Evolutionary conservation across 495 filamentous ascomycete genomes (phyloP).

Genomic region (Tetracladium setigerum): DNA sequence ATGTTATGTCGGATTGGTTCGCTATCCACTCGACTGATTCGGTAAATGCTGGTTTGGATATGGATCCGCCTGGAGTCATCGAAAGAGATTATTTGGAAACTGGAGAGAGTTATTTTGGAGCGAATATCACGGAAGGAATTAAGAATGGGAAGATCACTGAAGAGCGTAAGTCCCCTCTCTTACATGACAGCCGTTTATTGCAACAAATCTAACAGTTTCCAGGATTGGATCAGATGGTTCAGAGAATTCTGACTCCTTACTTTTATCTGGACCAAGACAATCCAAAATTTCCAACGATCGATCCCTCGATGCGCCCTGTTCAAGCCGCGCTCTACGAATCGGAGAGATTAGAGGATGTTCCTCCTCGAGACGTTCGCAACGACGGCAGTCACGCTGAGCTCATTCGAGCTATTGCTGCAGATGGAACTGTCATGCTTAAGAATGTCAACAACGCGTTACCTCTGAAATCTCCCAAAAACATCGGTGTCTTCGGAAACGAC

Average conservation of each 20-base stretch:
- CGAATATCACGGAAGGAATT: too few relatives aligned
- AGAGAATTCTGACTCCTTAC: slow-evolving; percentile 14
- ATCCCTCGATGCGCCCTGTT: slow-evolving; percentile 4
- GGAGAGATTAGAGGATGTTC: slow-evolving; percentile 1
- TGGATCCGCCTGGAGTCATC: slow-evolving; percentile 41
- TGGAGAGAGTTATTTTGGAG: background rate
- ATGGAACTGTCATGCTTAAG: slow-evolving; percentile 54
- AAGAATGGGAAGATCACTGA: too few relatives aligned
- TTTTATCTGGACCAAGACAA: slow-evolving; percentile 17
- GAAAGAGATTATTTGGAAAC: background rate
- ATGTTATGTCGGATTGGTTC: slow-evolving; percentile 47
- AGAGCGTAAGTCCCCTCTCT: too few relatives aligned
- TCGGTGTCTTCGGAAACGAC: slow-evolving; percentile 58
- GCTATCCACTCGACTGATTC: slow-evolving; percentile 42
- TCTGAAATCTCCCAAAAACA: slow-evolving; percentile 38
- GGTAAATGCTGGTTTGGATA: slow-evolving; percentile 39
- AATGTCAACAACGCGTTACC: slow-evolving; percentile 49
- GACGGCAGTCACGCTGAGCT: slow-evolving; percentile 23
- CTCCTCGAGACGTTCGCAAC: slow-evolving; percentile 52
- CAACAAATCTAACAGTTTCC: slow-evolving; percentile 1
- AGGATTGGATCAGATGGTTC: slow-evolving; percentile 17
- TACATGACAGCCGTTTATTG: too few relatives aligned
- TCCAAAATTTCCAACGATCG: background rate
- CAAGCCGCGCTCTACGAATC: background rate
- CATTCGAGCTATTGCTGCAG: slow-evolving; percentile 7